Evolutionary conservation across 2,329 filamentous ascomycete species (phyloP), one percentile per base, ranked within the genome.

Genomic region (Thielaviopsis populi): DNA sequence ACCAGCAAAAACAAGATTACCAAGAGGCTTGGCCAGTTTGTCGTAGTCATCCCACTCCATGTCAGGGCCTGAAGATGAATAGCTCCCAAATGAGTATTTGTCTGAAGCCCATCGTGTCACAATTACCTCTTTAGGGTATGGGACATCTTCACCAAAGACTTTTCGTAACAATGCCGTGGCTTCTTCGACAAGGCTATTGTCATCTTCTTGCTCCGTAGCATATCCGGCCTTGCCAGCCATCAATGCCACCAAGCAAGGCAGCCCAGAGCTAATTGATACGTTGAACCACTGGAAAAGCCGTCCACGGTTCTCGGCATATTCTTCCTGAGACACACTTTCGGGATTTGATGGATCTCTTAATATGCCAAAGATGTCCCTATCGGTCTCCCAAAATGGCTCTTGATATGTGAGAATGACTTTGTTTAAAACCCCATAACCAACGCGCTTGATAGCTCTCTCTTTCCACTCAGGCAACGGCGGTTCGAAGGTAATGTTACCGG

Each of bases 201-300:
- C 88, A 62, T 83, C 81, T 1, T 85, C 84, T 61, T 79, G 78
- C 74, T 99, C 95, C 0, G 90, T 90, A 67, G 95, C 88, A 69
- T 91, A 89, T 17, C 91, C 94, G 22, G 95, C 89, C 69, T 96
- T 89, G 24, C 94, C 94, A 60, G 92, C 92, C 92, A 99, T 96
- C 33, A 99, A 80, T 8, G 90, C 94, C 66, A 97, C 84, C 27
- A 96, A 79, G 61, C 91, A 90, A 1, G 89, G 94, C 42, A 95
- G 78, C 0, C 95, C 95, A 56, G 88, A 91, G 2, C 89, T 95
- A 69, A 90, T 89, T 66, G 91, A 87, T 63, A 91, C 90, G 70
- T 99, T 97, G 83, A 96, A 97, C 83, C 96, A 97, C 69, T 99
- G 83, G 70, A 97, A 99, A 75, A 96, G 96, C 27, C 91, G 86